Evolutionary conservation across 2,329 filamentous ascomycete genomes (phyloP), one percentile per base, ranked within the genome.

Genomic region (Fusarium bactridioides): DNA sequence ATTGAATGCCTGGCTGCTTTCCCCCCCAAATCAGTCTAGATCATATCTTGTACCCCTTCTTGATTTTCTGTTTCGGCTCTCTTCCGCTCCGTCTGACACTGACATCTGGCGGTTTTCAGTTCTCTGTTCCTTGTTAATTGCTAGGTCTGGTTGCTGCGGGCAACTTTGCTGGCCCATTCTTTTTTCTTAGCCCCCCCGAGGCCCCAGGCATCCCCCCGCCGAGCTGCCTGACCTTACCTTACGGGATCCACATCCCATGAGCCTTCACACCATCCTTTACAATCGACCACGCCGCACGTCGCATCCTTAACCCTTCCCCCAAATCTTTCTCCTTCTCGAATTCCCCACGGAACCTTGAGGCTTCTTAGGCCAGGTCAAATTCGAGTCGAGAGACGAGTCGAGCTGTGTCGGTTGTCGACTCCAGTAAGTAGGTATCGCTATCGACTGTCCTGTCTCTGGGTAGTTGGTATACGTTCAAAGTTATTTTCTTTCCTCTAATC

Each of bases 91-190:
- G 68, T 67, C 68, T 70, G 57, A 66, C 31, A 29, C 44, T 29
- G 37, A 50, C 70, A 67, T 67, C 45, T 59, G 61, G 25, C 45
- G 43, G 53, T 44, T 53, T 44, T 31, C 33, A 33, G 61, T 43
- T 33, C 25, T 23, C 41, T 33, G 35, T 56, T 55, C 59, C 62
- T 69, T 72, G 48, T 58, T 61, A 53, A 65, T 64, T 55, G 48
- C 61, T 47, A 50, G 40, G 61, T 64, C 58, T 70, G 72, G 76
- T 78, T 78, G 76, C 76, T 78, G 73, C 69, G 76, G 73, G 76
- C 76, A 67, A 70, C 54, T 69, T 72, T 61, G 61, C 73, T 77
- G 72, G 65, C 72, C 74, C 67, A 74, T 71, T 23, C 64, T 45
- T 66, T 65, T 66, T 70, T 64, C 65, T 37, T 65, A 56, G 59